Base-by-base conservation (phyloP, 306 rosid species). In the Argentina anserina region DNA sequence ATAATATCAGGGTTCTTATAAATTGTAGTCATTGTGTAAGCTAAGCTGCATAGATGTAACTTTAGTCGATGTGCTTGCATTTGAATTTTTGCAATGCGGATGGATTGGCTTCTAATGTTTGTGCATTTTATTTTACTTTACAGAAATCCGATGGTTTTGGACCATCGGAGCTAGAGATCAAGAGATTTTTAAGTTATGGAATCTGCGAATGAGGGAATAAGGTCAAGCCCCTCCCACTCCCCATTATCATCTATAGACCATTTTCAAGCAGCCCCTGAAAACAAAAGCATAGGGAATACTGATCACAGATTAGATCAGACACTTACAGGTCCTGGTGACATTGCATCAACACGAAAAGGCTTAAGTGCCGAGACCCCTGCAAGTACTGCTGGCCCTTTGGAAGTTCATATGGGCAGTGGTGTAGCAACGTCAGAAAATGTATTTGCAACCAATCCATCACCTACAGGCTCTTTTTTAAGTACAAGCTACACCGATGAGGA, bases 161-260 rank as follows among this genome's bases (percentile, higher is more conserved):
- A 84, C 31, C 26, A 59, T 41, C 64, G 67, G 72, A 83, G 58
- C 37, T 36, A 69, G 76, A 46, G 65, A 78, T 52, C 49, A 77
- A 65, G 72, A 68, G 11, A 9, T 26, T 65, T 2, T 46, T 43
- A 53, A 47, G 77, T 33, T 33, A 82, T 81, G 87, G 84, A 83
- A 55, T 26, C 58, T 17, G 77, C 23, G 52, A 64, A 71, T 69
- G 80, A 62, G 12, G 21, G 61, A 26, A 64, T 70, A 36, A 50
- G 70, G 13, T 65, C 42, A 69, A 70, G 45, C 50, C 41, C 45
- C n/a, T 43, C 73, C 5, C 45, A 55, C 63, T 62, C 71, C 18
- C 4, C 80, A 17, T 12, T 33, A 23, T n/a, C 71, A 62, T 72
- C 78, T 4, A 65, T 71, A 39, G 67, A 85, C 50, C 28, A 37